Evolutionary conservation across 768 basidiomycete species (phyloP).

Genomic region (Podaxis sp.): DNA sequence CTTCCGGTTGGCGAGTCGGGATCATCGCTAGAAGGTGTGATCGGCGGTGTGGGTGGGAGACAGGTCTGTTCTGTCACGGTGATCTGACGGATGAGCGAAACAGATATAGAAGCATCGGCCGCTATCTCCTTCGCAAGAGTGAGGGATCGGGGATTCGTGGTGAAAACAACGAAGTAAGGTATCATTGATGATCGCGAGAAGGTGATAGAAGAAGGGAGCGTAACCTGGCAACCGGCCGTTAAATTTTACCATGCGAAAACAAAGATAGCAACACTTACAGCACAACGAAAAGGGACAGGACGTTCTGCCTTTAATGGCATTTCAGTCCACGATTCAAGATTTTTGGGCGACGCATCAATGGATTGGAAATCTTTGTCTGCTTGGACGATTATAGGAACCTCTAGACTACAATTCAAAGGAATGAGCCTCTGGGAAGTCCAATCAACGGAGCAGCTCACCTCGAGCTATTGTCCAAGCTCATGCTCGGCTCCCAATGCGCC

Average conservation of each 20-base stretch:
- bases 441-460: slow-evolving; percentile 30
- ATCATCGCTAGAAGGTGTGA: slow-evolving; percentile 50
- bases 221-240: slow-evolving; percentile 38
- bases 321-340: slow-evolving; percentile 61
- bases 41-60: slow-evolving; percentile 43
- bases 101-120: slow-evolving; percentile 65
- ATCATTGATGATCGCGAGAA: slow-evolving; percentile 62
- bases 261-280: slow-evolving; percentile 38
- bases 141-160: slow-evolving; percentile 53
- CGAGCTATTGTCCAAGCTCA: slow-evolving; percentile 36
- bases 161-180: slow-evolving; percentile 71
- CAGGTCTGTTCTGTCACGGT: slow-evolving; percentile 40
- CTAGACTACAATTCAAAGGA: slow-evolving; percentile 39
- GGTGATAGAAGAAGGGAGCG: slow-evolving; percentile 55
- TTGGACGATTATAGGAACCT: slow-evolving; percentile 60
- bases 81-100: slow-evolving; percentile 60
- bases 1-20: slow-evolving; percentile 20
- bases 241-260: slow-evolving; percentile 2
- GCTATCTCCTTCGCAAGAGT: slow-evolving; percentile 60
- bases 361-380: slow-evolving; percentile 59
- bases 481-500: slow-evolving; percentile 54
- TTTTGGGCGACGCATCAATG: slow-evolving; percentile 37
- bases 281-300: slow-evolving; percentile 59
- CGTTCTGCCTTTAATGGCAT: slow-evolving; percentile 62
- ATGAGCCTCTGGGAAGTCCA: slow-evolving; percentile 9